Percentiles rank a stretch among this genome's conserved stretches.
phyloP scores from a whole-genome alignment of 2,329 filamentous ascomycete species.

The Fusarium sp. region DNA sequence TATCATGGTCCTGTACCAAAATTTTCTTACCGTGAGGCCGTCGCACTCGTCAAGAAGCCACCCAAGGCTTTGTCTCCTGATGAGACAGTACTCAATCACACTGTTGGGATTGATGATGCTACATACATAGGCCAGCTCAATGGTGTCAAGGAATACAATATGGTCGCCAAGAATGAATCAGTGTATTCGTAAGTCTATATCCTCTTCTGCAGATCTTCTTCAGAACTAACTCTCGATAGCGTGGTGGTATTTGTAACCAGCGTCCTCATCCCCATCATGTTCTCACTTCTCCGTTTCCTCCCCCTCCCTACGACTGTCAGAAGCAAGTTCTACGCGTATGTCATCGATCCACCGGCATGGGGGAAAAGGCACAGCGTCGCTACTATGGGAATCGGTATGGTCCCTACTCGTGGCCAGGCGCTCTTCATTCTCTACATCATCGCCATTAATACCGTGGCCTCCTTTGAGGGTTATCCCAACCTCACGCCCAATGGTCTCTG shows the following conservation, averaged over 20 bases:
- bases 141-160: constrained; percentile 9
- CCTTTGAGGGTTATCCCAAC: constrained; percentile 48
- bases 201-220: fast-evolving
- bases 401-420: constrained; percentile 59
- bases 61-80: constrained; percentile 11
- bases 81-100: constrained; percentile 31
- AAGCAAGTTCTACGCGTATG: constrained; percentile 46
- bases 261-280: constrained; percentile 36
- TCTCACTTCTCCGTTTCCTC: constrained; percentile 42
- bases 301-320: constrained; percentile 26
- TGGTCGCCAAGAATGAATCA: constrained; percentile 22
- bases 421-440: constrained; percentile 60
- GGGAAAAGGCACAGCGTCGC: constrained; percentile 46
- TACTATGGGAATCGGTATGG: constrained; percentile 43
- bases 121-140: constrained; percentile 29
- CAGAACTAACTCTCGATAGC: constrained; percentile 6
- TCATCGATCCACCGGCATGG: constrained; percentile 49
- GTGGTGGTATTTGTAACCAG: constrained; percentile 42
- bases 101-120: constrained; percentile 20
- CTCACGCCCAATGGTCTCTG: constrained; percentile 51
- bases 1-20: constrained; percentile 7
- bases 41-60: constrained; percentile 21
- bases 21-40: constrained; percentile 33
- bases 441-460: constrained; percentile 55
- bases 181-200: constrained; percentile 37